Evolutionary conservation across 129 eudicot genomes (phyloP).

Genomic region (Scalesia atractyloides): DNA sequence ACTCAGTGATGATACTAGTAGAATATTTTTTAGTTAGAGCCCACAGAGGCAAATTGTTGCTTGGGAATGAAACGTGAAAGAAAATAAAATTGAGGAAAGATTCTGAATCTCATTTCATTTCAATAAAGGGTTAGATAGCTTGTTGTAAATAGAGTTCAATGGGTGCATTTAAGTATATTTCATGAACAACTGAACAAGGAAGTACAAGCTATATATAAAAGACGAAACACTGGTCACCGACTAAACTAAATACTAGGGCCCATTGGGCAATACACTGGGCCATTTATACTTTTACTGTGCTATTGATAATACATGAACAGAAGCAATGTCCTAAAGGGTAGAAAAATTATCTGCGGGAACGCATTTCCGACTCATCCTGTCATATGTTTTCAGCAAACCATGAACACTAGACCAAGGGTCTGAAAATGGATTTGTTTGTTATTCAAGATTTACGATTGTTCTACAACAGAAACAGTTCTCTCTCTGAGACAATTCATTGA

Average conservation of each 20-base stretch:
- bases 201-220: neutral
- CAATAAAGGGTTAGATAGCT: constrained; percentile 2
- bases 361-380: no score
- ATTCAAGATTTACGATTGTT: no score
- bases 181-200: neutral
- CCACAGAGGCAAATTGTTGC: constrained; percentile 11
- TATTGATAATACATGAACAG: neutral
- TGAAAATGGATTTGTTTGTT: no score
- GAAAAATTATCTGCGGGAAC: no score
- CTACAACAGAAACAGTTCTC: no score
- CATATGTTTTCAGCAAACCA: no score
- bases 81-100: neutral
- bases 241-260: neutral
- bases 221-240: neutral
- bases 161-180: neutral
- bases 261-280: neutral
- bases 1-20: neutral
- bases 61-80: neutral
- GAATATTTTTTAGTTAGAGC: neutral
- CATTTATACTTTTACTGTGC: no score
- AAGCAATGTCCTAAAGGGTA: no score
- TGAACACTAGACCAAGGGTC: no score
- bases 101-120: constrained; percentile 1
- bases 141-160: neutral
- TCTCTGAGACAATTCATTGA: no score